Evolutionary conservation across 2,329 filamentous ascomycete genomes (phyloP).

Genomic region (Diplocarpon rosae): DNA sequence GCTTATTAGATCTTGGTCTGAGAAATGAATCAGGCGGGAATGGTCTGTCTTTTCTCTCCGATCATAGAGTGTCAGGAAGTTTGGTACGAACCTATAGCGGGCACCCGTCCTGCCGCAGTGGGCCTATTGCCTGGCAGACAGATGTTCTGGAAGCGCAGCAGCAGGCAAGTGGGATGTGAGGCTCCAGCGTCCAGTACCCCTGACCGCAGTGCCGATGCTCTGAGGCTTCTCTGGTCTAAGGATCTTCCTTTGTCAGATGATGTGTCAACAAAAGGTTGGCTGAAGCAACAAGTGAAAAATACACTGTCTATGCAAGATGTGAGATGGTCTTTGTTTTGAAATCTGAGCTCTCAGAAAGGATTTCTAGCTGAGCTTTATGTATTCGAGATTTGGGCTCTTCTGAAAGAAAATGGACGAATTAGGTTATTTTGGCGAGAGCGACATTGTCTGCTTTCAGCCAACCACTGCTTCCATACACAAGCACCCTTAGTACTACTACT

Average conservation of each 20-base stretch:
- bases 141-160: slow-evolving; percentile 23
- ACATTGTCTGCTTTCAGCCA: slow-evolving; percentile 23
- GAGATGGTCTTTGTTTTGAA: slow-evolving; percentile 23
- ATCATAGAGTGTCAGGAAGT: slow-evolving; percentile 21
- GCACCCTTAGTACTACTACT: not conserved
- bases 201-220: slow-evolving; percentile 15
- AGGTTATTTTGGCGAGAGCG: slow-evolving; percentile 16
- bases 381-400: slow-evolving; percentile 14
- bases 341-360: slow-evolving; percentile 21
- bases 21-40: slow-evolving; percentile 22
- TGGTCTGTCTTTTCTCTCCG: slow-evolving; percentile 25
- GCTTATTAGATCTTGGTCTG: slow-evolving; percentile 19
- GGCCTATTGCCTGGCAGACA: slow-evolving; percentile 16
- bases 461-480: slow-evolving; percentile 21
- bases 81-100: slow-evolving; percentile 29
- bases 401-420: slow-evolving; percentile 19
- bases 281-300: slow-evolving; percentile 10
- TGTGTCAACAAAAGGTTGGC: slow-evolving; percentile 17
- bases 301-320: slow-evolving; percentile 8
- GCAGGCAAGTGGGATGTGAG: slow-evolving; percentile 19
- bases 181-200: slow-evolving; percentile 20
- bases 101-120: slow-evolving; percentile 25
- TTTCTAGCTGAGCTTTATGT: slow-evolving; percentile 24
- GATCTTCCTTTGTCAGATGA: slow-evolving; percentile 19
- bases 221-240: slow-evolving; percentile 15